A percentile compares a stretch with the other conserved stretches of the same genome.
Evolutionary conservation across 495 filamentous ascomycete species (phyloP).

Genomic region (Penicillium arizonense): DNA sequence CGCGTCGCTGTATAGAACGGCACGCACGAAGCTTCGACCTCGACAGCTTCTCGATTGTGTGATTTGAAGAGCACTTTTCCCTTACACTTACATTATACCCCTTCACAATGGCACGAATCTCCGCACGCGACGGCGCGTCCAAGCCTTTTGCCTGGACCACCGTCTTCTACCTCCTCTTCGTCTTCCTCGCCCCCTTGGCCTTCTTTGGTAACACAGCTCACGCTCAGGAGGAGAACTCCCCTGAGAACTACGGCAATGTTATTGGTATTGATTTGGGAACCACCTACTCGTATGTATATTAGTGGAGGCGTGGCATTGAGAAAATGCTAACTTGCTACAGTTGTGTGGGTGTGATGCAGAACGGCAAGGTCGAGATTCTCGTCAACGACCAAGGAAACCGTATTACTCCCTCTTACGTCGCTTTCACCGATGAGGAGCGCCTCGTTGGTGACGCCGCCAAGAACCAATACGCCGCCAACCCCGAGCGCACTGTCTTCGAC

Average conservation of each 20-base stretch:
- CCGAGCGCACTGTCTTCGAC: conserved; percentile 83
- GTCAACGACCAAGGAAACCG: conserved; percentile 98
- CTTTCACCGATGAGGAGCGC: conserved; percentile 96
- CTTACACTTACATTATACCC: conserved; percentile 12
- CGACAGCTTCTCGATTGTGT: conserved; percentile 13
- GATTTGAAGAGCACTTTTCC: conserved; percentile 9
- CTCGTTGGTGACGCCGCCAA: conserved; percentile 98
- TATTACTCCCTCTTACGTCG: conserved; percentile 98
- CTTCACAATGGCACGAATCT: conserved; percentile 47
- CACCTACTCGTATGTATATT: conserved; percentile 73
- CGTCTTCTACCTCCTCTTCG: conserved; percentile 78
- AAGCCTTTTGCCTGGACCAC: conserved; percentile 65
- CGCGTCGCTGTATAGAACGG: conserved; percentile 11
- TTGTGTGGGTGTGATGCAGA: conserved; percentile 98
- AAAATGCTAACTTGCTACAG: conserved; percentile 23
- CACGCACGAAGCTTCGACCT: conserved; percentile 13
- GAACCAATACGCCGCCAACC: conserved; percentile 98
- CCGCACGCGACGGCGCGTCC: conserved; percentile 42
- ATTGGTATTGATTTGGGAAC: conserved; percentile 98
- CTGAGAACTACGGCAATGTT: conserved; percentile 77
- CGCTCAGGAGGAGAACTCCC: conserved; percentile 69
- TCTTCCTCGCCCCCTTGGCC: conserved; percentile 73
- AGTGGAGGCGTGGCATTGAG: neutral
- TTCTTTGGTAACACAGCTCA: conserved; percentile 67
- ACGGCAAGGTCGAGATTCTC: conserved; percentile 96